These are phyloP conservation scores for Obelidium mucronatum DNA, from an alignment of 192 early-diverging fungal genomes.

Conservation along the genomic window DNA sequence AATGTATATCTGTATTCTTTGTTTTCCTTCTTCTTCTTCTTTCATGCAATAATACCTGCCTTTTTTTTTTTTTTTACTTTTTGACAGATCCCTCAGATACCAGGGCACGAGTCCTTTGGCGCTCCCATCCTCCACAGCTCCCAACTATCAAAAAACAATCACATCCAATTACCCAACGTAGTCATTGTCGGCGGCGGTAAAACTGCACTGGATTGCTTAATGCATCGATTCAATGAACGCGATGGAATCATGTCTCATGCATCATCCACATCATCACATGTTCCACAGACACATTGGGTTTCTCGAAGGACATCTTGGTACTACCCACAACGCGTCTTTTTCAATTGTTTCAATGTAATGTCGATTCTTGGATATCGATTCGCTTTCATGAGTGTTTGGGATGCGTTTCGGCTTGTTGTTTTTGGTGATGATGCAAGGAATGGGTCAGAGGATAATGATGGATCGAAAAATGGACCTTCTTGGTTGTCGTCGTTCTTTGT, in stretches of 20 bases:
- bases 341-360: not conserved
- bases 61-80: not conserved
- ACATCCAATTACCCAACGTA: not conserved
- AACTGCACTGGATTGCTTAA: not conserved
- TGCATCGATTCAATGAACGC: not conserved
- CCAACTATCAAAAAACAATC: not conserved
- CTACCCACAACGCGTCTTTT: not conserved
- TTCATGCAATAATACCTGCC: too few species aligned
- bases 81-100: too few species aligned
- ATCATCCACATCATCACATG: too few species aligned
- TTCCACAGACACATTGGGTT: too few species aligned
- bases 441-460: too few species aligned
- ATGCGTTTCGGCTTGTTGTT: too few species aligned
- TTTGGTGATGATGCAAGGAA: too few species aligned
- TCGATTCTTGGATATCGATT: not conserved
- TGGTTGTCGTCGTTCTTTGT: too few species aligned
- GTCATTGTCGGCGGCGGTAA: not conserved
- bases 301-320: not conserved
- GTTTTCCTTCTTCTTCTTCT: too few species aligned
- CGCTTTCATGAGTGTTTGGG: too few species aligned
- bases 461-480: too few species aligned
- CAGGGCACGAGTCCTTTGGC: not conserved
- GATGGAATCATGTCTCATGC: not conserved
- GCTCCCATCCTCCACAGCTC: conserved; percentile 3
- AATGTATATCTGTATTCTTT: not conserved